Percentiles rank a stretch among this genome's conserved stretches.
Evolutionary conservation across 164 flowering plant species (phyloP).

Genomic region (Piper longum): DNA sequence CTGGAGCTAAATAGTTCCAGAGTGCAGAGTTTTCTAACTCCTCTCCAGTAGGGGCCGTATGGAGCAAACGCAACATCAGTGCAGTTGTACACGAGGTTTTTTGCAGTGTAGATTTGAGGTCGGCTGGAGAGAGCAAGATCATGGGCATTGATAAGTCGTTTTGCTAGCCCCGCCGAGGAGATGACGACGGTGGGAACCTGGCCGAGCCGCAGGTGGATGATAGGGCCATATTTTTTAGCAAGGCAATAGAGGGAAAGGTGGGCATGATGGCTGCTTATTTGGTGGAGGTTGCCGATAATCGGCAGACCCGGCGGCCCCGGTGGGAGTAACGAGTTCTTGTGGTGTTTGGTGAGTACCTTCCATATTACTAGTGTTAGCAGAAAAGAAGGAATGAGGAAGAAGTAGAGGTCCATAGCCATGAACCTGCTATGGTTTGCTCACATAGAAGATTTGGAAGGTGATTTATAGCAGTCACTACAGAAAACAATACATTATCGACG

Average conservation of each 20-base stretch:
- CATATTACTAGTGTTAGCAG: background rate
- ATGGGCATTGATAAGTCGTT: constrained; percentile 13
- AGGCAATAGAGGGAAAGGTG: constrained; percentile 10
- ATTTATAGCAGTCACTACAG: too few species aligned
- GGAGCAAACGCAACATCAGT: constrained; percentile 11
- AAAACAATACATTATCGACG: too few species aligned
- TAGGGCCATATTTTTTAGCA: constrained; percentile 11
- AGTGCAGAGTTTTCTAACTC: constrained; percentile 7
- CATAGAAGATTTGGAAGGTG: too few species aligned
- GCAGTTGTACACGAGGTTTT: constrained; percentile 14
- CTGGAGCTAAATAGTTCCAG: constrained; percentile 23
- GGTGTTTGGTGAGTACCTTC: background rate
- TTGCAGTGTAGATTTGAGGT: constrained; percentile 13
- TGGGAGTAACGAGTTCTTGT: constrained; percentile 4
- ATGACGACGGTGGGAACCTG: constrained; percentile 10
- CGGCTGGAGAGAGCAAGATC: constrained; percentile 12
- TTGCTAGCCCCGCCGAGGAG: constrained; percentile 12
- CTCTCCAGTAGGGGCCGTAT: constrained; percentile 28
- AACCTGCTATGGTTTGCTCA: too few species aligned
- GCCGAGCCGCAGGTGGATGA: constrained; percentile 13
- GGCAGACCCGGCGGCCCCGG: constrained; percentile 17
- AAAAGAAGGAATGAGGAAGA: background rate
- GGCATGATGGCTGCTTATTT: constrained; percentile 8
- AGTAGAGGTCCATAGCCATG: background rate
- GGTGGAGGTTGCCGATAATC: constrained; percentile 13